Percentiles rank a stretch among this genome's conserved stretches.
These are phyloP conservation scores for Pyrenophora seminiperda DNA, from an alignment of 2,329 filamentous ascomycete species.

Conservation along the genomic window DNA sequence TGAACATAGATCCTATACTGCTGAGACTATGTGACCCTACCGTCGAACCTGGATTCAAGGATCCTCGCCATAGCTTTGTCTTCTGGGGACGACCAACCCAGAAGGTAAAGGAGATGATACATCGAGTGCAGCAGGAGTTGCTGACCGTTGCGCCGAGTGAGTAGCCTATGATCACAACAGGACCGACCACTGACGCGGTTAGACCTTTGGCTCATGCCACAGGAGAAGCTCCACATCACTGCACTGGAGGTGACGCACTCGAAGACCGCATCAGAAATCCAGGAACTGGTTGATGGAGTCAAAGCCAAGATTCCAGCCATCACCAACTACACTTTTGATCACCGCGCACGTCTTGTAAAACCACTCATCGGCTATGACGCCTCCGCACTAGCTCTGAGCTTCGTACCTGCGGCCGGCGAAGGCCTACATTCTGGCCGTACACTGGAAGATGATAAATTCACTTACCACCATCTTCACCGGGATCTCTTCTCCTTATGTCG, in stretches of 20 bases:
- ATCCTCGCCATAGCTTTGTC: conserved; percentile 80
- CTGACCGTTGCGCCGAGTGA: conserved; percentile 70
- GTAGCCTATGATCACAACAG: conserved; percentile 31
- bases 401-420: conserved; percentile 78
- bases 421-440: conserved; percentile 40
- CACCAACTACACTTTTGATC: conserved; percentile 67
- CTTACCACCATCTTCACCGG: conserved; percentile 86
- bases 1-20: conserved; percentile 78
- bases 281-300: conserved; percentile 63
- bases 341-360: conserved; percentile 77
- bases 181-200: conserved; percentile 8
- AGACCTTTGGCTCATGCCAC: conserved; percentile 88
- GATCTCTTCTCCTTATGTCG: conserved; percentile 71
- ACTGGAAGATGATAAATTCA: conserved; percentile 67
- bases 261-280: conserved; percentile 71
- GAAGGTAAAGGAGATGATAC: conserved; percentile 70
- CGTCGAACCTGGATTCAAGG: conserved; percentile 70
- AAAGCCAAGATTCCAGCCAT: conserved; percentile 62
- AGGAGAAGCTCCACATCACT: conserved; percentile 80
- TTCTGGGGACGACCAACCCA: conserved; percentile 86
- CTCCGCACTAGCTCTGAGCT: conserved; percentile 83
- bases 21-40: conserved; percentile 68
- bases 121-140: conserved; percentile 70
- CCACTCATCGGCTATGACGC: conserved; percentile 84
- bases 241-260: conserved; percentile 84